Percentiles rank a stretch among this genome's conserved stretches.
phyloP scores from a whole-genome alignment of 2,329 filamentous ascomycete genomes.

The Colletotrichum navitas region DNA sequence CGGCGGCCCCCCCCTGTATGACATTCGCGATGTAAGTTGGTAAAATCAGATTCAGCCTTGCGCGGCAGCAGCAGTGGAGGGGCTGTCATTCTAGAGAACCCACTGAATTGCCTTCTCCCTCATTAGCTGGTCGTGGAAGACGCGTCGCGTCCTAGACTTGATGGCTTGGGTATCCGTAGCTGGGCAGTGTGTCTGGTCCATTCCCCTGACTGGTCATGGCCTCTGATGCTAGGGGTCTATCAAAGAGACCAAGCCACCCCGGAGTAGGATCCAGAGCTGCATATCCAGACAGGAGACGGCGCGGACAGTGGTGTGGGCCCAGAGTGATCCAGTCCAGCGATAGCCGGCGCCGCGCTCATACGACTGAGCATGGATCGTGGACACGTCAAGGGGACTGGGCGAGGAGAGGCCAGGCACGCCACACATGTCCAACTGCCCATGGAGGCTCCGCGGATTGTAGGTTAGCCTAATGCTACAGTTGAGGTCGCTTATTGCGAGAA shows the following conservation, averaged over 20 bases:
- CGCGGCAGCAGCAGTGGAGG: not conserved
- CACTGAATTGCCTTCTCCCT: constrained; percentile 21
- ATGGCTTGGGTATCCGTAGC: not conserved
- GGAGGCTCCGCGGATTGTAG: too few species aligned
- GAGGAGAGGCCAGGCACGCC: not conserved
- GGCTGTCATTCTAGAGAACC: constrained; percentile 2
- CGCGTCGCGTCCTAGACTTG: constrained; percentile 7
- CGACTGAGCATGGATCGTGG: not conserved
- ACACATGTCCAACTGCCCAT: not conserved
- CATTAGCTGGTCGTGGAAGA: not conserved
- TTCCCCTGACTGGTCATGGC: not conserved
- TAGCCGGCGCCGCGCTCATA: not conserved
- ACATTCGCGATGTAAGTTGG: not conserved
- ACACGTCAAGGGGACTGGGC: not conserved
- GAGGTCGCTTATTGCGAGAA: not conserved
- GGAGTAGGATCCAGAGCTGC: not conserved
- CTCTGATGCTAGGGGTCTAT: constrained; percentile 1
- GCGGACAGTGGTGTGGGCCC: not conserved
- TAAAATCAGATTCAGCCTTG: constrained; percentile 17
- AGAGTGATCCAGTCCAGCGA: not conserved
- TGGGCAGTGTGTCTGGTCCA: too few species aligned
- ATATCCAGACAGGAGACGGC: not conserved
- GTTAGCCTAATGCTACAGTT: not conserved
- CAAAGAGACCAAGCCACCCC: constrained; percentile 1
- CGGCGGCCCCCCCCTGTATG: constrained; percentile 19